phyloP scores from a whole-genome alignment of 2,329 filamentous ascomycete species.

The Colletotrichum coccodes region DNA sequence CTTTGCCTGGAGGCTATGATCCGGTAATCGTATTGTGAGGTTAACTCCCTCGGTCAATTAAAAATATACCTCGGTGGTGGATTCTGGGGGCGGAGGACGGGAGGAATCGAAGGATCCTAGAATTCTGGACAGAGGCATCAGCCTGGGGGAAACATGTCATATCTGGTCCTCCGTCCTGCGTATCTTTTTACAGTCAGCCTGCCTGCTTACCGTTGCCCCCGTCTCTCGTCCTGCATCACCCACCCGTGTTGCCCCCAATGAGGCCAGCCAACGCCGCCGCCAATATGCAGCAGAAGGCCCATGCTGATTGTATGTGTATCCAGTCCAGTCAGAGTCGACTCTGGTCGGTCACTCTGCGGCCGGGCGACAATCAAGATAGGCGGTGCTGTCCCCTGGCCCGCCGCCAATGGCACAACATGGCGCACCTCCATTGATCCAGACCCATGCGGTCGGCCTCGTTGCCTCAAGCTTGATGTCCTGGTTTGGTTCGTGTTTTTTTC shows the following conservation, averaged over 20 bases:
- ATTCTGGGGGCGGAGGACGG: background rate
- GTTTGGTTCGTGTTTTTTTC: conserved; percentile 5
- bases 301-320: background rate
- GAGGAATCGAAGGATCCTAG: conserved; percentile 18
- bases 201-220: background rate
- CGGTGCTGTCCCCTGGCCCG: conserved; percentile 20
- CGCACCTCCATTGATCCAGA: conserved; percentile 29
- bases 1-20: background rate
- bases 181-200: conserved; percentile 12
- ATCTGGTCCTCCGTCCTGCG: background rate
- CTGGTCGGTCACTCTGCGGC: conserved; percentile 2
- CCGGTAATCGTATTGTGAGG: background rate
- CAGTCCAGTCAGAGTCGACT: conserved; percentile 20
- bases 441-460: conserved; percentile 30
- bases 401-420: conserved; percentile 34
- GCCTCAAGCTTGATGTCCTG: conserved; percentile 28
- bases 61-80: background rate
- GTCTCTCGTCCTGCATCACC: conserved; percentile 19
- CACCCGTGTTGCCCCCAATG: conserved; percentile 20
- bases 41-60: background rate
- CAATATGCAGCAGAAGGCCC: background rate
- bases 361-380: conserved; percentile 29
- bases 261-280: conserved; percentile 16
- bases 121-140: conserved; percentile 7
- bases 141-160: conserved; percentile 23